phyloP scores from a whole-genome alignment of 2,329 filamentous ascomycete species.

The Paecilomyces sp. region DNA sequence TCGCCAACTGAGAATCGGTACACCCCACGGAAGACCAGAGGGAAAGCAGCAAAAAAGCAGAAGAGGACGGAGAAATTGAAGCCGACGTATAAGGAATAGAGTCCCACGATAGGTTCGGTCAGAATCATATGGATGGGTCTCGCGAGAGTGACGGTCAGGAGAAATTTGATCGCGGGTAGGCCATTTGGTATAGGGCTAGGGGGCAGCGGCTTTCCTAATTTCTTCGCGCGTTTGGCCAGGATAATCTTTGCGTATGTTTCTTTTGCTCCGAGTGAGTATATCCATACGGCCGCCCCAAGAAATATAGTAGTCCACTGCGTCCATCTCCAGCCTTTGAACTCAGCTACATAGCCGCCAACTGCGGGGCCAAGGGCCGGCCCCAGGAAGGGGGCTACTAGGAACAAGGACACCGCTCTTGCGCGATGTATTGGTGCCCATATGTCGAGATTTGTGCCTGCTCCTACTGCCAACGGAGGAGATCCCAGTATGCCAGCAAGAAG shows the following conservation, averaged over 20 bases:
- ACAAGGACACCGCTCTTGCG: not conserved
- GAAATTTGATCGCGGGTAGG: not conserved
- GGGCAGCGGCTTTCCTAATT: slow-evolving; percentile 28
- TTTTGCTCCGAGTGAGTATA: slow-evolving; percentile 50
- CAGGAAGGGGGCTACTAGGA: slow-evolving; percentile 43
- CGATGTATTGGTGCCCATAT: slow-evolving; percentile 3
- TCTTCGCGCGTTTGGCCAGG: slow-evolving; percentile 47
- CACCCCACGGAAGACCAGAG: slow-evolving; percentile 43
- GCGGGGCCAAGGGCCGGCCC: slow-evolving; percentile 54
- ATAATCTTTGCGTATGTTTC: slow-evolving; percentile 67
- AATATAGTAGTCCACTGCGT: slow-evolving; percentile 64
- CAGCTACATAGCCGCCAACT: slow-evolving; percentile 51
- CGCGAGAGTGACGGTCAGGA: slow-evolving; percentile 20
- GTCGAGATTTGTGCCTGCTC: slow-evolving; percentile 10
- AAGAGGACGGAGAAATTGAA: slow-evolving; percentile 74
- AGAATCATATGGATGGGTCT: slow-evolving; percentile 59
- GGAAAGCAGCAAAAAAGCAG: slow-evolving; percentile 77
- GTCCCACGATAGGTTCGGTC: slow-evolving; percentile 17
- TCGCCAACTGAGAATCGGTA: slow-evolving; percentile 45
- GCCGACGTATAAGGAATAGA: not conserved
- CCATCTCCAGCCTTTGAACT: slow-evolving; percentile 64
- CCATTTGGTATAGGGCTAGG: slow-evolving; percentile 25
- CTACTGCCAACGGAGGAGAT: slow-evolving; percentile 5
- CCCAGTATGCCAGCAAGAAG: slow-evolving; percentile 70
- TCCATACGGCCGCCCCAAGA: slow-evolving; percentile 50